Conservation (phyloP, 768 basidiomycete genomes). For the Plicaturopsis crispa region DNA sequence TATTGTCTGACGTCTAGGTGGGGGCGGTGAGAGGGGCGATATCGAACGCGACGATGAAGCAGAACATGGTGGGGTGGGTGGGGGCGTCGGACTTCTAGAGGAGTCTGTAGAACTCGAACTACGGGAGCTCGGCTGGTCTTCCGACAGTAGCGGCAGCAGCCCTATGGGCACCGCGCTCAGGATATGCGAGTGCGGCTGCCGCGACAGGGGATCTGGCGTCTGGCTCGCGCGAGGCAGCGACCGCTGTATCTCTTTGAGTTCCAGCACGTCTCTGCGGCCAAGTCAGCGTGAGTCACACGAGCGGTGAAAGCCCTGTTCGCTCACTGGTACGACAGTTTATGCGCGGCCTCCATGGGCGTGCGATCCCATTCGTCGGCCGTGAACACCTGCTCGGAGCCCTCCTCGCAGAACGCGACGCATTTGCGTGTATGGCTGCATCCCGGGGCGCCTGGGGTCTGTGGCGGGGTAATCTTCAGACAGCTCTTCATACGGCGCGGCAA, state of each 20-base stretch:
- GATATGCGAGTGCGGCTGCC: constrained; percentile 30
- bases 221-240: constrained; percentile 54
- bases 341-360: constrained; percentile 59
- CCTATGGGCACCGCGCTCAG: constrained; percentile 55
- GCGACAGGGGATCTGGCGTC: constrained; percentile 33
- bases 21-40: constrained; percentile 17
- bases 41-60: neutral
- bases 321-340: constrained; percentile 60
- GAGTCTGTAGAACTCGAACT: neutral
- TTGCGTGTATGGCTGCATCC: constrained; percentile 25
- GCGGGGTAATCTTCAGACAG: constrained; percentile 1
- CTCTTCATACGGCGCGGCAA: no score
- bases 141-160: constrained; percentile 54
- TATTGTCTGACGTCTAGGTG: constrained; percentile 20
- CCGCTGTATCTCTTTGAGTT: constrained; percentile 63
- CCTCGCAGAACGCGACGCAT: constrained; percentile 54
- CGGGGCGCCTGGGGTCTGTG: neutral
- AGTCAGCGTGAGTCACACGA: neutral
- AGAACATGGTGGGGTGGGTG: neutral
- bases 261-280: constrained; percentile 47
- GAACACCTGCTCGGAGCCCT: constrained; percentile 49
- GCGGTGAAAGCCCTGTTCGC: constrained; percentile 17
- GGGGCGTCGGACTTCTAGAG: neutral
- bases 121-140: no score
- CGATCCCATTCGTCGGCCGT: constrained; percentile 77